Conservation (phyloP, 2,329 filamentous ascomycete species). For the Botrytis aclada region DNA sequence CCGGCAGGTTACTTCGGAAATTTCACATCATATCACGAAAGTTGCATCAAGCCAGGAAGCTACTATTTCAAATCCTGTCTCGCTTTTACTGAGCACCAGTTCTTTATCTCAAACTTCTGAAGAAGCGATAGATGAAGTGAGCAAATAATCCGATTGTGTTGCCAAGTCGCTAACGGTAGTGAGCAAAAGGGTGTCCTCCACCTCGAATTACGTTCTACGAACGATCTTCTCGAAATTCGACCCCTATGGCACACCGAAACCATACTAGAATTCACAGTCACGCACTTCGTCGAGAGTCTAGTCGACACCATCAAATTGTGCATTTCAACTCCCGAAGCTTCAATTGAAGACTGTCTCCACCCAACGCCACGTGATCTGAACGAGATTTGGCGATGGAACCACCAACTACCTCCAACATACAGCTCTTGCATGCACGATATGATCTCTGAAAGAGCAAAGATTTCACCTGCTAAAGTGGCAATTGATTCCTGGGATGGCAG, state of each 20-base stretch:
- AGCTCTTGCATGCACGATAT: conserved; percentile 33
- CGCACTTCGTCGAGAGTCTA: conserved; percentile 44
- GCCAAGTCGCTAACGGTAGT: conserved; percentile 5
- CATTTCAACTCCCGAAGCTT: conserved; percentile 33
- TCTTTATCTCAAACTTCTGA: conserved; percentile 19
- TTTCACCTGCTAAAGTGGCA: conserved; percentile 27
- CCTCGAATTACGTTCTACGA: conserved; percentile 16
- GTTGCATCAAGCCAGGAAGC: neutral
- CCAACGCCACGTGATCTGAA: conserved; percentile 42
- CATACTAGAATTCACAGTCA: conserved; percentile 42
- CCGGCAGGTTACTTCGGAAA: conserved; percentile 31
- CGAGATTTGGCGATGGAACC: conserved; percentile 49
- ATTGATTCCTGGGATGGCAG: conserved; percentile 32
- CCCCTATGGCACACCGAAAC: conserved; percentile 42
- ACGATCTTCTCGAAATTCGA: conserved; percentile 38
- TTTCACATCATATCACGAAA: conserved; percentile 33
- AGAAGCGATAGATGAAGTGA: conserved; percentile 32
- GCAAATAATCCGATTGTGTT: conserved; percentile 12
- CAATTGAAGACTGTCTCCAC: conserved; percentile 38
- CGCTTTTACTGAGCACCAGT: conserved; percentile 25
- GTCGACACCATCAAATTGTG: conserved; percentile 42
- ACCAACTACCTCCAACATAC: conserved; percentile 43
- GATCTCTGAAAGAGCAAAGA: conserved; percentile 22
- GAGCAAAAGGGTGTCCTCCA: conserved; percentile 7
- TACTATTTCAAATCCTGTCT: conserved; percentile 4